A percentile compares a stretch with the other conserved stretches of the same genome.
Evolutionary conservation across 805 yeast genomes (phyloP).

Genomic region (Lipomyces orientalis): DNA sequence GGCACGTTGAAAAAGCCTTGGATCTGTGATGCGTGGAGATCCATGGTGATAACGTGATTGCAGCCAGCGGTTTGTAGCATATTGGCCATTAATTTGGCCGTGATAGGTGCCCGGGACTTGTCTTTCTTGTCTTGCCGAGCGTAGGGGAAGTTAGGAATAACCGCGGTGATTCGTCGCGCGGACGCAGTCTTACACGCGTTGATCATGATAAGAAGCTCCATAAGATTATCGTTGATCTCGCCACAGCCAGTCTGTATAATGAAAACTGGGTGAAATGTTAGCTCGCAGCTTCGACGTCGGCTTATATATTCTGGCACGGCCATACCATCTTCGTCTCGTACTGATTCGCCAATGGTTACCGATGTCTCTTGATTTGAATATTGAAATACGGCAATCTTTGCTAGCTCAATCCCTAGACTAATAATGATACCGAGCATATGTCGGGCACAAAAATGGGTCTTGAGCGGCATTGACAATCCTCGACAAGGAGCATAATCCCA

Average conservation of each 20-base stretch:
- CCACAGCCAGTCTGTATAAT: constrained; percentile 79
- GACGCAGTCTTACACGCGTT: constrained; percentile 97
- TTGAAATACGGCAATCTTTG: constrained; percentile 81
- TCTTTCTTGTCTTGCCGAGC: constrained; percentile 98
- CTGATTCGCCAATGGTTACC: constrained; percentile 83
- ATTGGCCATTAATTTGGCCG: constrained; percentile 93
- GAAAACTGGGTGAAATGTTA: constrained; percentile 30
- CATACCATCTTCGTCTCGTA: constrained; percentile 77
- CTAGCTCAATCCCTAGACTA: constrained; percentile 66
- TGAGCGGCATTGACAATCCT: not conserved
- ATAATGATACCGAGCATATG: constrained; percentile 3
- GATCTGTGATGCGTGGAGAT: constrained; percentile 94
- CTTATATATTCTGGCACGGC: not conserved
- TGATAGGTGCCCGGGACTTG: constrained; percentile 93
- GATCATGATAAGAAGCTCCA: constrained; percentile 87
- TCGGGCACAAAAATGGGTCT: not conserved
- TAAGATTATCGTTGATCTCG: constrained; percentile 78
- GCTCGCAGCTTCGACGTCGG: not conserved
- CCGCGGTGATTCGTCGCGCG: constrained; percentile 91
- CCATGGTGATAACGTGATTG: constrained; percentile 95
- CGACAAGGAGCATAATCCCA: not conserved
- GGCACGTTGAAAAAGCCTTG: constrained; percentile 97
- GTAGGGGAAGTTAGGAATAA: constrained; percentile 93
- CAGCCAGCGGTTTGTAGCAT: constrained; percentile 93
- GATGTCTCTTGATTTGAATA: constrained; percentile 89